Base-by-base conservation (phyloP, 768 basidiomycete genomes). In the Cyathus striatus region DNA sequence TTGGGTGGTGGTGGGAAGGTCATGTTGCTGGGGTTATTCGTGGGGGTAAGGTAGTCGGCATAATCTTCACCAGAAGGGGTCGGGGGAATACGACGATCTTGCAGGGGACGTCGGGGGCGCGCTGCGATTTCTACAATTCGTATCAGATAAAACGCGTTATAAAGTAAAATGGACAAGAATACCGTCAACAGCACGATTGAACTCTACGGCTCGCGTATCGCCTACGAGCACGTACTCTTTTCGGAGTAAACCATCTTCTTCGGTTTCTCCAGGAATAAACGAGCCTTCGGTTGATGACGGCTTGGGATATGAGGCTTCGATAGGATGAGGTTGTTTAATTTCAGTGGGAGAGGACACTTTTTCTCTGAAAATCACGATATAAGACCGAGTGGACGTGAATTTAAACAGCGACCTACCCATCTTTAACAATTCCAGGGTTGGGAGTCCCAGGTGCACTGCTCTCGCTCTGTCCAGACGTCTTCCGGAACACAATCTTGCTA, bases 161-260 rank as follows among this genome's bases (percentile, higher is more conserved):
- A 16, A 10, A 30, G 6, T 14, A 9, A 9, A 40, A 17, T 23
- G 6, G 13, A 41, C 26, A 38, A 14, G 61, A 81, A 53, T 47
- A 88, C 94, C 94, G 67, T 98, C 95, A 1, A 95, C 86, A 2
- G 91, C 79, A 13, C 81, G 80, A 58, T 90, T 91, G 59, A 97
- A 90, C 58, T 98, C 94, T 2, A 97, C 87, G 2, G 89, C 89
- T 39, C 84, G 75, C 42, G 78, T 80, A 60, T 99, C 92, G 33
- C 86, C 93, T 1, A 98, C 89, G 1, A 99, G 77, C 0, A 98
- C 95, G 53, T 99, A 99, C 55, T 98, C 95, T 48, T 81, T 76
- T 41, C 85, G 75, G 38, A 90, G 70, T 39, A 83, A 68, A 0
- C 86, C 86, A 55, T 90, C 87, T 56, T 90, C 87, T 54, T 90